phyloP scores from a whole-genome alignment of 768 basidiomycete genomes.

The Lentinula sp. region DNA sequence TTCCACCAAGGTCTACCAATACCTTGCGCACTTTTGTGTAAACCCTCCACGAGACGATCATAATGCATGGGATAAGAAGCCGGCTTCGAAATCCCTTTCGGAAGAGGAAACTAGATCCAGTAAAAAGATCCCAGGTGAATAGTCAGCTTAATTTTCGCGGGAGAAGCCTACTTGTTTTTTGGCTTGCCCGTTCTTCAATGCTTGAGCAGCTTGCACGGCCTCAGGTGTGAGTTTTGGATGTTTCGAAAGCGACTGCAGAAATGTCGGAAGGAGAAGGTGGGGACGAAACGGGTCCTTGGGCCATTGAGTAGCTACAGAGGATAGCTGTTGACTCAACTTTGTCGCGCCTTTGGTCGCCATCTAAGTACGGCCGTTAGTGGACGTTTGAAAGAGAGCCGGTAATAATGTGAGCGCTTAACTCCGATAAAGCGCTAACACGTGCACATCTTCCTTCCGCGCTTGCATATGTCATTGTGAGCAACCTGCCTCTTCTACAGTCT shows the following conservation, averaged over 20 bases:
- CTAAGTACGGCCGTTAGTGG: background rate
- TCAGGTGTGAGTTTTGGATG: conserved; percentile 63
- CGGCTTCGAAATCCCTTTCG: conserved; percentile 58
- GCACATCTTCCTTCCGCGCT: no score
- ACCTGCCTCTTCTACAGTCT: no score
- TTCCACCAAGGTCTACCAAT: conserved; percentile 83
- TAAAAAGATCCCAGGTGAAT: conserved; percentile 11
- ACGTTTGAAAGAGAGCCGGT: background rate
- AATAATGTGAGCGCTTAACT: background rate
- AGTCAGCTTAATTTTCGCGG: conserved; percentile 19
- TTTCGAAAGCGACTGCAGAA: conserved; percentile 56
- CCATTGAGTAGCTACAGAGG: conserved; percentile 56
- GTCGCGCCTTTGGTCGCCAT: conserved; percentile 11
- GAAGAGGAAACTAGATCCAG: conserved; percentile 54
- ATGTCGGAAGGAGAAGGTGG: conserved; percentile 63
- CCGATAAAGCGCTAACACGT: no score
- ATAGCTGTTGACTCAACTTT: conserved; percentile 44
- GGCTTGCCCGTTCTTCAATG: conserved; percentile 48
- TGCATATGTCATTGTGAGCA: no score
- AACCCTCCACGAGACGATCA: conserved; percentile 63
- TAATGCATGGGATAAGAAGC: conserved; percentile 72
- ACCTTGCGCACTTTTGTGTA: conserved; percentile 72
- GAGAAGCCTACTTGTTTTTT: conserved; percentile 50
- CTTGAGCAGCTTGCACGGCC: conserved; percentile 55
- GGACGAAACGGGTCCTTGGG: conserved; percentile 71